Evolutionary conservation across 495 filamentous ascomycete genomes (phyloP).

Genomic region (Penicillium pancosmium): DNA sequence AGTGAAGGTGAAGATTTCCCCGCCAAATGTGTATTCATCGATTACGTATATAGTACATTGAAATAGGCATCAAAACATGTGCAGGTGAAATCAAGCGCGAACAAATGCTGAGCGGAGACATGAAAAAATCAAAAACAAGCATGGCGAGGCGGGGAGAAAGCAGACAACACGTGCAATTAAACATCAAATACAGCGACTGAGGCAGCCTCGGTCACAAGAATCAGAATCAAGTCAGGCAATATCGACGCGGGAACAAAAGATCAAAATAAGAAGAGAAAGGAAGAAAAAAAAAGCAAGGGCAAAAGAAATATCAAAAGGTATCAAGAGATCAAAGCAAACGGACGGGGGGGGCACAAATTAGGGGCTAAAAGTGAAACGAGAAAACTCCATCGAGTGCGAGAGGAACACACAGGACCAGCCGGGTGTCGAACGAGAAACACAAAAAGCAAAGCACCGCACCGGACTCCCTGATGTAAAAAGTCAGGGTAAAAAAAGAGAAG

Average conservation of each 20-base stretch:
- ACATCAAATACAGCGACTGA: slow-evolving; percentile 33
- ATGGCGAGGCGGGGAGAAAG: slow-evolving; percentile 20
- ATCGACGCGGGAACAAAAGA: background rate
- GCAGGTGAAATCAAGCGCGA: slow-evolving; percentile 28
- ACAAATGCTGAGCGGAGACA: slow-evolving; percentile 24
- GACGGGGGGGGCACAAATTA: slow-evolving; percentile 35
- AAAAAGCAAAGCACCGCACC: slow-evolving; percentile 51
- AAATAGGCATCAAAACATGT: slow-evolving; percentile 41
- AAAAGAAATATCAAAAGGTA: slow-evolving; percentile 31
- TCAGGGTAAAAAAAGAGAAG: slow-evolving; percentile 26
- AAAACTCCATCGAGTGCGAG: slow-evolving; percentile 51
- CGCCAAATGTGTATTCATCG: slow-evolving; percentile 44
- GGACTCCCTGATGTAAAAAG: slow-evolving; percentile 50
- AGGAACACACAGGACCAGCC: slow-evolving; percentile 58
- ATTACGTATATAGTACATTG: slow-evolving; percentile 53
- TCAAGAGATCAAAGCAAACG: slow-evolving; percentile 32
- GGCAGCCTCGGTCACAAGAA: slow-evolving; percentile 29
- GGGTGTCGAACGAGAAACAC: slow-evolving; percentile 42
- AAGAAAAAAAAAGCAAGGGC: slow-evolving; percentile 15
- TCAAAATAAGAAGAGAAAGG: slow-evolving; percentile 15
- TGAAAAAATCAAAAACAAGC: slow-evolving; percentile 17
- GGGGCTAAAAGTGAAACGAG: slow-evolving; percentile 29
- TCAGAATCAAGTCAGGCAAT: slow-evolving; percentile 2
- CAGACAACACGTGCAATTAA: slow-evolving; percentile 20
- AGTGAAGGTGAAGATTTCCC: slow-evolving; percentile 16